Conservation (phyloP, 2,329 filamentous ascomycete species). For the Oidium heveae region DNA sequence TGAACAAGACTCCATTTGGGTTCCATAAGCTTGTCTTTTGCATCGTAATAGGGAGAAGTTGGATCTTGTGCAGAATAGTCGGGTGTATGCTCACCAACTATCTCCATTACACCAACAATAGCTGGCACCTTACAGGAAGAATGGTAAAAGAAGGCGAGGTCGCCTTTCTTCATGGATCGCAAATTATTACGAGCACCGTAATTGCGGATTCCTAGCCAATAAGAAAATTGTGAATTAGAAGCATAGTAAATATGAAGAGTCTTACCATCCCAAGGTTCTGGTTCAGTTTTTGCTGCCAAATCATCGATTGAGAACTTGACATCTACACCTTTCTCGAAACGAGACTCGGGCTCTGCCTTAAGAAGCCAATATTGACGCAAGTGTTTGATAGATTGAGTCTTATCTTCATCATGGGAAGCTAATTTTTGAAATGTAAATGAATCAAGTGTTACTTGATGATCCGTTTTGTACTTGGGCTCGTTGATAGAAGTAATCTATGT, state of each 20-base stretch:
- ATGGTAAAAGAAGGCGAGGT: conserved; percentile 92
- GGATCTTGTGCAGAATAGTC: conserved; percentile 48
- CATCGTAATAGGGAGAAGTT: conserved; percentile 59
- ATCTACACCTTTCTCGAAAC: conserved; percentile 65
- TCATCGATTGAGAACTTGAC: conserved; percentile 92
- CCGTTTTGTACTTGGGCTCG: conserved; percentile 1
- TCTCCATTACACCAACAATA: conserved; percentile 70
- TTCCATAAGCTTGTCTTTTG: conserved; percentile 39
- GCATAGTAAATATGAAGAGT: background rate
- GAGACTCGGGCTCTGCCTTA: conserved; percentile 72
- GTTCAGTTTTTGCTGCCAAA: conserved; percentile 40
- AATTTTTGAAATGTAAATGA: too few species aligned
- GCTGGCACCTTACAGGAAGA: conserved; percentile 78
- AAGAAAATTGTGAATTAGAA: background rate
- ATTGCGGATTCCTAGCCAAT: conserved; percentile 10
- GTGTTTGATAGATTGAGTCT: background rate
- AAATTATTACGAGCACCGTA: conserved; percentile 58
- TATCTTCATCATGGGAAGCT: too few species aligned
- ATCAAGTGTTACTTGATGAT: background rate
- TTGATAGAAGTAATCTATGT: background rate
- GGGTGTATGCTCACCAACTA: conserved; percentile 59
- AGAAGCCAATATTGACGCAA: conserved; percentile 45
- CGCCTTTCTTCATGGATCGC: conserved; percentile 70
- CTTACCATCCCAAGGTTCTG: conserved; percentile 80
- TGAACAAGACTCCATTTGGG: conserved; percentile 78